These are phyloP conservation scores for Taphrina betulina DNA, from an alignment of 1,139 yeast genomes.

Conservation along the genomic window DNA sequence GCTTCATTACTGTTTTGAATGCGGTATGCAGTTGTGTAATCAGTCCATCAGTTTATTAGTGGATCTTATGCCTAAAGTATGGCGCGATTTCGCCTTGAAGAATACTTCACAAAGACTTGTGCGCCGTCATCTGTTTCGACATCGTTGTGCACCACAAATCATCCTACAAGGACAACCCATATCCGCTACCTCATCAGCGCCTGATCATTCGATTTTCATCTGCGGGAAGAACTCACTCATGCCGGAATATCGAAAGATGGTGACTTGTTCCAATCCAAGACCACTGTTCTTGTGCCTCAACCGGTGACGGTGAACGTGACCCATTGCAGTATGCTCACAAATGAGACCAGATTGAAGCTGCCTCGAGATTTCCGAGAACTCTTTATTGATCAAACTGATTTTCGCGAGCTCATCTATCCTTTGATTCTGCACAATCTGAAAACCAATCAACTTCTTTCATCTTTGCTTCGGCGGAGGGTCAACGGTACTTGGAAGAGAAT, in stretches of 20 bases:
- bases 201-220: no score
- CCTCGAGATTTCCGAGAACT: slow-evolving; percentile 4
- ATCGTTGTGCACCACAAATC: slow-evolving; percentile 6
- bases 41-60: no score
- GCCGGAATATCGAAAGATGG: slow-evolving; percentile 11
- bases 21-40: no score
- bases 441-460: neutral
- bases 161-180: slow-evolving; percentile 13
- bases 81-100: no score
- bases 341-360: slow-evolving; percentile 7
- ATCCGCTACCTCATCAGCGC: no score
- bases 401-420: slow-evolving; percentile 8
- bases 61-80: no score
- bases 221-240: neutral
- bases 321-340: slow-evolving; percentile 11
- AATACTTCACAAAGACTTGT: no score
- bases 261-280: slow-evolving; percentile 12
- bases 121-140: neutral
- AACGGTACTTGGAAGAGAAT: slow-evolving; percentile 4
- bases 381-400: slow-evolving; percentile 15
- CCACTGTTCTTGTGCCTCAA: slow-evolving; percentile 9
- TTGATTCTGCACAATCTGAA: neutral
- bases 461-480: neutral
- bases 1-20: no score
- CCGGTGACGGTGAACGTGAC: slow-evolving; percentile 15